Conservation (phyloP, 176 grass and related monocot genomes). For the Triticum turgidum region DNA sequence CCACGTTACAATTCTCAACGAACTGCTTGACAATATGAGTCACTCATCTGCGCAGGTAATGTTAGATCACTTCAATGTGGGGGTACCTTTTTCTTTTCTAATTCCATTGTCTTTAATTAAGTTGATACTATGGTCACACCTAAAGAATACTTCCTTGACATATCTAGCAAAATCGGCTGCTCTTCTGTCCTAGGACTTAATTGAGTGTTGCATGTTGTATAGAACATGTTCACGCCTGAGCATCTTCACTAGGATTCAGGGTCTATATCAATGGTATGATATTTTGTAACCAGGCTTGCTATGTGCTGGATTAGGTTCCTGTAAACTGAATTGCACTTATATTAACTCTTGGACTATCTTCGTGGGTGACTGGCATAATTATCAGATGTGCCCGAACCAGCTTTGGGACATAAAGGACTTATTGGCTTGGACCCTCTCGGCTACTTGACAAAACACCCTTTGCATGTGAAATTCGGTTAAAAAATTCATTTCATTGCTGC, state of each 20-base stretch:
- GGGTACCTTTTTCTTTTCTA: background rate
- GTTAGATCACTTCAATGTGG: background rate
- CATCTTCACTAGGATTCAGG: conserved; percentile 7
- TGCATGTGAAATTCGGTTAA: conserved; percentile 8
- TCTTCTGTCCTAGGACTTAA: conserved; percentile 4
- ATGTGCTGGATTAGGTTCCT: conserved; percentile 14
- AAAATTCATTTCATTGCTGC: background rate
- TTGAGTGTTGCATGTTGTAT: conserved; percentile 1
- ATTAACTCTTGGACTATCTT: conserved; percentile 11
- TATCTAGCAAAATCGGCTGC: background rate
- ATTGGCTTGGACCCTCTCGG: background rate
- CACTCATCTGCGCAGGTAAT: conserved; percentile 91
- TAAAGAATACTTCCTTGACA: background rate
- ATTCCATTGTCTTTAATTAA: background rate
- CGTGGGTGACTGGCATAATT: background rate
- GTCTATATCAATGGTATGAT: background rate
- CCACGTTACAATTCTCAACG: conserved; percentile 74
- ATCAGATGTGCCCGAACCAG: background rate
- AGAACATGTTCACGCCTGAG: background rate
- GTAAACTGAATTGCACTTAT: background rate
- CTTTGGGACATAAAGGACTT: background rate
- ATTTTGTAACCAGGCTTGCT: background rate
- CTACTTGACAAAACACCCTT: background rate
- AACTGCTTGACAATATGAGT: conserved; percentile 86
- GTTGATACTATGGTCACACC: background rate